phyloP scores from a whole-genome alignment of 768 basidiomycete species.

The Leucogyrophana mollusca region DNA sequence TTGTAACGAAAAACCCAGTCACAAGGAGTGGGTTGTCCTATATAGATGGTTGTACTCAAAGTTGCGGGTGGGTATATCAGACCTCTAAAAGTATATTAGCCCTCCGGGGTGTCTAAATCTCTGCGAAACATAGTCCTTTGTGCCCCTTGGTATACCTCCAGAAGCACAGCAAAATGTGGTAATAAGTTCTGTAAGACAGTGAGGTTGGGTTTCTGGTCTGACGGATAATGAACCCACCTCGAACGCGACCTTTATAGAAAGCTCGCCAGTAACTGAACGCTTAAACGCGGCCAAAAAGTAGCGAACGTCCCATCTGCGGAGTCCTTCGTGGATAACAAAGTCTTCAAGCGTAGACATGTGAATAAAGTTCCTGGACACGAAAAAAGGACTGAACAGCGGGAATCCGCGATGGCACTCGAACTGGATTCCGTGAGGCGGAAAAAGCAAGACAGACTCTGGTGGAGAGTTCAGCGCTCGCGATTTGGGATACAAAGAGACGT shows the following conservation, averaged over 20 bases:
- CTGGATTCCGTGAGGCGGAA: constrained; percentile 71
- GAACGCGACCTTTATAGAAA: constrained; percentile 53
- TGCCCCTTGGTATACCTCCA: constrained; percentile 59
- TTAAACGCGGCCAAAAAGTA: constrained; percentile 61
- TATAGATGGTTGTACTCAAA: too few relatives aligned
- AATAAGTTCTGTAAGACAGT: constrained; percentile 52
- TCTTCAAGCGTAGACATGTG: constrained; percentile 54
- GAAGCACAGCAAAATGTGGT: constrained; percentile 61
- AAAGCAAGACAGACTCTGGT: constrained; percentile 67
- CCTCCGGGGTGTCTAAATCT: too few relatives aligned
- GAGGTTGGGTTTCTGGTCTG: neutral
- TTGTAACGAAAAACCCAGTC: too few relatives aligned
- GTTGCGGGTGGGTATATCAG: too few relatives aligned
- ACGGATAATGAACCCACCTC: constrained; percentile 41
- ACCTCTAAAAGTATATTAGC: too few relatives aligned
- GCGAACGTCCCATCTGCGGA: constrained; percentile 68
- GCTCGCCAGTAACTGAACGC: constrained; percentile 21
- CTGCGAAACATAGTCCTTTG: constrained; percentile 40
- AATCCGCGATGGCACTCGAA: constrained; percentile 69
- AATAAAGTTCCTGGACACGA: constrained; percentile 53
- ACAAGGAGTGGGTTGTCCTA: too few relatives aligned
- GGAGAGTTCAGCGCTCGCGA: neutral
- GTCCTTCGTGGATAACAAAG: constrained; percentile 71
- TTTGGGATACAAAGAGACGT: constrained; percentile 4
- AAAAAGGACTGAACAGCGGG: constrained; percentile 30